These are phyloP conservation scores for Naganishia friedmannii DNA, from an alignment of 768 basidiomycete genomes.

Conservation along the genomic window DNA sequence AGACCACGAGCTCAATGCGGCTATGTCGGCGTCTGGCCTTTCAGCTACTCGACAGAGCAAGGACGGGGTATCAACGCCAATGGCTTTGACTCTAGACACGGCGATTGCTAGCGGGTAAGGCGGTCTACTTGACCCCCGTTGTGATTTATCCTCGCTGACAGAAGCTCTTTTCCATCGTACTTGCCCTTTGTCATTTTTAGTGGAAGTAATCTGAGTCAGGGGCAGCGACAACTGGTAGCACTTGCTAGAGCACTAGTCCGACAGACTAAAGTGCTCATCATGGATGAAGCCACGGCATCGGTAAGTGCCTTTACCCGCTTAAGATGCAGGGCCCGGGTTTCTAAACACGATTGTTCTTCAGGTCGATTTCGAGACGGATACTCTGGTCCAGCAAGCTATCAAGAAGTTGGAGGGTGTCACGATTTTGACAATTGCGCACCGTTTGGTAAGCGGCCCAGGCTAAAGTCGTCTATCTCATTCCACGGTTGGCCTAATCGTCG, in stretches of 20 bases:
- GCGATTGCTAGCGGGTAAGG: slow-evolving; percentile 48
- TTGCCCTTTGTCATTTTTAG: slow-evolving; percentile 48
- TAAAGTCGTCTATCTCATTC: slow-evolving; percentile 48
- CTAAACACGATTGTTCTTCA: slow-evolving; percentile 28
- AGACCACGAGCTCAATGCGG: slow-evolving; percentile 59
- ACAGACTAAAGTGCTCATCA: slow-evolving; percentile 60
- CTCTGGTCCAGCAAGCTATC: slow-evolving; percentile 61
- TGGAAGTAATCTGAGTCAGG: slow-evolving; percentile 64
- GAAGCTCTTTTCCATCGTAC: slow-evolving; percentile 38
- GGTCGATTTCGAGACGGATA: slow-evolving; percentile 61
- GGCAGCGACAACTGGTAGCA: slow-evolving; percentile 65
- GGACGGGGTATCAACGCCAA: slow-evolving; percentile 20
- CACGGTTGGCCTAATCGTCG: not conserved
- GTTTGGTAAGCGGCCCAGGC: slow-evolving; percentile 57
- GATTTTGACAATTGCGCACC: slow-evolving; percentile 63
- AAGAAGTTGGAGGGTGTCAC: slow-evolving; percentile 57
- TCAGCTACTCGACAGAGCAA: slow-evolving; percentile 13
- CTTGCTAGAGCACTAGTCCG: slow-evolving; percentile 63
- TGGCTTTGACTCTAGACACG: slow-evolving; percentile 45
- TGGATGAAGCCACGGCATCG: slow-evolving; percentile 64
- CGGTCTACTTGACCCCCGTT: not conserved
- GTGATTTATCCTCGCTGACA: not conserved
- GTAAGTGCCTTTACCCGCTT: slow-evolving; percentile 41
- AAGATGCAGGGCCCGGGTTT: slow-evolving; percentile 30
- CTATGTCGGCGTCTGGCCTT: slow-evolving; percentile 57